These are phyloP conservation scores for Aspergillus bertholletiae DNA, from an alignment of 495 filamentous ascomycete species.

Conservation along the genomic window DNA sequence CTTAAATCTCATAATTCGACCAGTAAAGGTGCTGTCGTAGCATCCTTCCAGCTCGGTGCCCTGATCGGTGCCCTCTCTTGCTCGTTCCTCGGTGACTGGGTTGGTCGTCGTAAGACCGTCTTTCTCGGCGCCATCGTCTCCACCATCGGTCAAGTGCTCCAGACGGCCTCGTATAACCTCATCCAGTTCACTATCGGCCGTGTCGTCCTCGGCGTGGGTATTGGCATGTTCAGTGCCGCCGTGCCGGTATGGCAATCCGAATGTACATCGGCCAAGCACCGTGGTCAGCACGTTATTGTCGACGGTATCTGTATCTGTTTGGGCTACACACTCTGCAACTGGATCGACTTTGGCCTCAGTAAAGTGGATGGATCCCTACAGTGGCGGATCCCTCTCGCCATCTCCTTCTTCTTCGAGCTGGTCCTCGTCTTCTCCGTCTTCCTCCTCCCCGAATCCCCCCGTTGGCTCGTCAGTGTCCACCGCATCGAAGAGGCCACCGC, in stretches of 20 bases:
- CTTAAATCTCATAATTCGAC: slow-evolving; percentile 26
- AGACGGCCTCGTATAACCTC: slow-evolving; percentile 40
- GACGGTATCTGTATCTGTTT: slow-evolving; percentile 53
- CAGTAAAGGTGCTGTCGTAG: slow-evolving; percentile 37
- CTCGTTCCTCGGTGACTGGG: slow-evolving; percentile 39
- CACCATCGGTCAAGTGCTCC: slow-evolving; percentile 47
- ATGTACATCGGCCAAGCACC: slow-evolving; percentile 27
- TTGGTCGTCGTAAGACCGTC: slow-evolving; percentile 54
- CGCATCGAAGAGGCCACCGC: slow-evolving; percentile 26
- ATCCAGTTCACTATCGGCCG: slow-evolving; percentile 40
- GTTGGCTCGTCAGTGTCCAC: slow-evolving; percentile 37
- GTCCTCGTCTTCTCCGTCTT: slow-evolving; percentile 35
- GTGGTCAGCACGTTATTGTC: slow-evolving; percentile 44
- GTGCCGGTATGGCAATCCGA: slow-evolving; percentile 52
- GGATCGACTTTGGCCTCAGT: slow-evolving; percentile 57
- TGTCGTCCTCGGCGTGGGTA: slow-evolving; percentile 53
- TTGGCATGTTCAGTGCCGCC: slow-evolving; percentile 56
- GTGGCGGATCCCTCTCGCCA: slow-evolving; percentile 47
- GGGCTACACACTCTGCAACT: slow-evolving; percentile 60
- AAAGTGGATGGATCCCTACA: slow-evolving; percentile 34
- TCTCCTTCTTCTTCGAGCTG: slow-evolving; percentile 49
- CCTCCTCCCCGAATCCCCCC: slow-evolving; percentile 52
- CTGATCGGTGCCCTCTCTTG: slow-evolving; percentile 39
- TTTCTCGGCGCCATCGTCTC: slow-evolving; percentile 46
- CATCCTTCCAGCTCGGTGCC: slow-evolving; percentile 41